Evolutionary conservation across 2,329 filamentous ascomycete genomes (phyloP).

Genomic region (Pleurostoma richardsiae): DNA sequence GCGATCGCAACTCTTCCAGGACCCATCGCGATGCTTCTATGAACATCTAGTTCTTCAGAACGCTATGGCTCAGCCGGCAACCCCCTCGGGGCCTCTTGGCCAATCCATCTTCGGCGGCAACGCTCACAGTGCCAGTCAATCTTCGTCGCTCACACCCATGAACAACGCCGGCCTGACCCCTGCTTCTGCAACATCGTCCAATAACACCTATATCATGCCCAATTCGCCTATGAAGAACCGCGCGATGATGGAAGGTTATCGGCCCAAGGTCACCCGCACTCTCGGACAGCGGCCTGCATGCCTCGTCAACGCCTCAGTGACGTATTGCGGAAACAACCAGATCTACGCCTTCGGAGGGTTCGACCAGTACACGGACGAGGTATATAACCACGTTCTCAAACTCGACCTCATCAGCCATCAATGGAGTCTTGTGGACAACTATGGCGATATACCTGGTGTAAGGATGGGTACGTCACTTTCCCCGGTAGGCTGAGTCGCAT

Average conservation of each 20-base stretch:
- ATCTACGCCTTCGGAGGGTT: conserved; percentile 99
- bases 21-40: background rate
- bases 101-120: conserved; percentile 44
- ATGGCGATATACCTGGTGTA: conserved; percentile 94
- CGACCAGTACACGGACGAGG: conserved; percentile 97
- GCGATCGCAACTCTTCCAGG: too few relatives aligned
- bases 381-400: conserved; percentile 94
- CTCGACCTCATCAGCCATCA: conserved; percentile 83
- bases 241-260: conserved; percentile 67
- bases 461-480: conserved; percentile 69
- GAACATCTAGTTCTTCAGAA: background rate
- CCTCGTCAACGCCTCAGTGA: conserved; percentile 95
- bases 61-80: conserved; percentile 39
- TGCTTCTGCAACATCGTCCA: conserved; percentile 49
- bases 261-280: conserved; percentile 76
- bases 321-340: conserved; percentile 95
- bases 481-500: conserved; percentile 4
- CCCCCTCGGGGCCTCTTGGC: conserved; percentile 32
- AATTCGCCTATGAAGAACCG: conserved; percentile 70
- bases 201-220: conserved; percentile 87
- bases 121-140: conserved; percentile 22
- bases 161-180: conserved; percentile 28
- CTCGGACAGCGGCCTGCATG: conserved; percentile 82
- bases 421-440: conserved; percentile 97
- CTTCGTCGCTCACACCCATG: conserved; percentile 17